These are phyloP conservation scores for Xerocomellus amylosporus DNA, from an alignment of 768 basidiomycete species.

Conservation along the genomic window DNA sequence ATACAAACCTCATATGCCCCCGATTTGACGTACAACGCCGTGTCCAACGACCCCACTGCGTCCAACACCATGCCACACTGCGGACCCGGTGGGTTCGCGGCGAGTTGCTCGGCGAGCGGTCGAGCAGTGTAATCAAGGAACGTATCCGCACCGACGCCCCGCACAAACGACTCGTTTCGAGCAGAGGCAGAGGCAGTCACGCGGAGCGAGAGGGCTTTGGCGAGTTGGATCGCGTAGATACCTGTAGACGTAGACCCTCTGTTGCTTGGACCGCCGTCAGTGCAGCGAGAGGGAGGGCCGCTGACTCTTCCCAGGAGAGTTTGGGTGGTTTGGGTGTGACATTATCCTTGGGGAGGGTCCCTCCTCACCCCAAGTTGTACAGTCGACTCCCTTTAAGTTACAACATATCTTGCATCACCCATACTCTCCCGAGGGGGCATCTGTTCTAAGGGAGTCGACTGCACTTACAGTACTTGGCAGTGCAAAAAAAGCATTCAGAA, in stretches of 20 bases:
- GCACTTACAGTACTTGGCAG: too few species aligned
- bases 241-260: conserved; percentile 72
- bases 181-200: conserved; percentile 60
- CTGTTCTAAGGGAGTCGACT: too few species aligned
- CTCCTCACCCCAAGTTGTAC: too few species aligned
- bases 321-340: conserved; percentile 39
- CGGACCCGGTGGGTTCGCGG: conserved; percentile 41
- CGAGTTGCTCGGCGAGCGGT: conserved; percentile 48
- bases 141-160: conserved; percentile 61
- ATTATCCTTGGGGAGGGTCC: conserved; percentile 48
- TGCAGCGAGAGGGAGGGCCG: conserved; percentile 57
- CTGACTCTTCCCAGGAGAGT: conserved; percentile 53
- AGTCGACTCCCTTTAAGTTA: too few species aligned
- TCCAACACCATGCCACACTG: conserved; percentile 62
- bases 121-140: conserved; percentile 62
- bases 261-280: conserved; percentile 61
- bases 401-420: too few species aligned
- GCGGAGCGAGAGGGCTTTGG: conserved; percentile 58
- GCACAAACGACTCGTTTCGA: conserved; percentile 58
- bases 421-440: too few species aligned
- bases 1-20: conserved; percentile 49
- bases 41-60: conserved; percentile 49
- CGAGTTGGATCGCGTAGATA: conserved; percentile 67
- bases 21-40: conserved; percentile 48
- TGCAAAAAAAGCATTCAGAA: too few species aligned